Evolutionary conservation across 345 rosid species (phyloP).

Genomic region (Gossypium longicalyx): DNA sequence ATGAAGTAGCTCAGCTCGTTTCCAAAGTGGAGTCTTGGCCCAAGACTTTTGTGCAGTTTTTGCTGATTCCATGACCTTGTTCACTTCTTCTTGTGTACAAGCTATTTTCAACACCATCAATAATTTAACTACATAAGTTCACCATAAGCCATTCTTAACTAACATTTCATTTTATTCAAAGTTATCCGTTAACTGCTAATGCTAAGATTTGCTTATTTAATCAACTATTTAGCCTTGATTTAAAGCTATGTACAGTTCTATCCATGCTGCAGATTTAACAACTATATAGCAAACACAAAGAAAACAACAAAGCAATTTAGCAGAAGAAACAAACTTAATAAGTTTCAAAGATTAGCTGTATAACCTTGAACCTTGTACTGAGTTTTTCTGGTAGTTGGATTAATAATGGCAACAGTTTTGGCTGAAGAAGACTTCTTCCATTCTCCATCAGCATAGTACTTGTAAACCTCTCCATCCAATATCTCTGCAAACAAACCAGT

Average conservation of each 20-base stretch:
- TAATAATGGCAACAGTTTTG: slow-evolving; percentile 71
- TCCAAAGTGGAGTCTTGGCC: slow-evolving; percentile 99
- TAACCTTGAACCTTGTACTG: slow-evolving; percentile 96
- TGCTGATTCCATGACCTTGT: slow-evolving; percentile 81
- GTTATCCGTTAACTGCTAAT: background rate
- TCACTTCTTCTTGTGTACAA: slow-evolving; percentile 97
- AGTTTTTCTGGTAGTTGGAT: slow-evolving; percentile 77
- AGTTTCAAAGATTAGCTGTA: background rate
- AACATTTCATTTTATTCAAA: background rate
- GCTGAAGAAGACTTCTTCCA: slow-evolving; percentile 84
- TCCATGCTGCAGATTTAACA: background rate
- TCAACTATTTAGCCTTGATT: no score
- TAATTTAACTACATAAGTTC: background rate
- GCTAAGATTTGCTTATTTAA: no score
- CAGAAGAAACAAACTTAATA: background rate
- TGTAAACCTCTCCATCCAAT: slow-evolving; percentile 79
- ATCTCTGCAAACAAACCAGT: slow-evolving; percentile 72
- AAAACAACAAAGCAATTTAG: background rate
- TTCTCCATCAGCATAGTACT: slow-evolving; percentile 77
- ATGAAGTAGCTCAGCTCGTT: slow-evolving; percentile 96
- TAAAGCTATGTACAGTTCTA: background rate
- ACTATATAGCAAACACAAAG: background rate
- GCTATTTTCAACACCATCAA: slow-evolving; percentile 38
- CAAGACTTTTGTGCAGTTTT: slow-evolving; percentile 79
- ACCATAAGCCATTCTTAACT: background rate